Evolutionary conservation across 768 basidiomycete genomes (phyloP), one percentile per base, ranked within the genome.

Genomic region (Psilocybe cyanescens): DNA sequence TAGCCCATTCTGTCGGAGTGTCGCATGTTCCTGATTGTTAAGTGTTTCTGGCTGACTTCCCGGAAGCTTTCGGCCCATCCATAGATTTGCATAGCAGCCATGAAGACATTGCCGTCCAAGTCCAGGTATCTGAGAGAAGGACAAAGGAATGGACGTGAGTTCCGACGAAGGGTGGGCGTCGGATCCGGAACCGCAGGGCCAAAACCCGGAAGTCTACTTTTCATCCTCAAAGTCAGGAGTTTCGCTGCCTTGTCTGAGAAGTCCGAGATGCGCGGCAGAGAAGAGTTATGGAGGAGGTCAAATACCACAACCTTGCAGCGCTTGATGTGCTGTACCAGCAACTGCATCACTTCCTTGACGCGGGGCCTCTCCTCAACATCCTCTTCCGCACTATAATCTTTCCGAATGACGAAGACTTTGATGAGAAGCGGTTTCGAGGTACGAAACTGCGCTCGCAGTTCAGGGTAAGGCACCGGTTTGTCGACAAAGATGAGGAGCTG

Each of bases 281-380:
- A 66, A 3, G 63, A 35, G 19, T 37, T 56, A 17, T 63, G 58
- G 11, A 66, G 47, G 31, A 68, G 35, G 50, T 68, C 64, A 44
- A 68, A 65, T 2, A 65, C 57, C 35, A 67, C 55, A 8, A 67
- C 66, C 16, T 53, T 30, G 17, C 61, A 65, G n/a, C 66, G 63
- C 9, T 52, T 47, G 11, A 67, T 49, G 41, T 67, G 61, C 16
- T 31, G 55, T 3, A 54, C 24, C 4, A 67, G 19, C 2, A 48
- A 48, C 24, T 61, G 46, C 45, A 61, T 56, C 16, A 63, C 45
- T 24, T 33, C 37, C 3, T 47, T 29, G 7, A 61, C 61, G 12
- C 52, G 35, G n/a, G 17, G 3, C n/a, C 52, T 55, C 50, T 67
- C 66, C 4, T 28, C 16, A 2, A 28, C 31, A 53, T 65, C 66